These are phyloP conservation scores for Fusarium protoensiforme DNA, from an alignment of 2,329 filamentous ascomycete genomes.

Conservation along the genomic window DNA sequence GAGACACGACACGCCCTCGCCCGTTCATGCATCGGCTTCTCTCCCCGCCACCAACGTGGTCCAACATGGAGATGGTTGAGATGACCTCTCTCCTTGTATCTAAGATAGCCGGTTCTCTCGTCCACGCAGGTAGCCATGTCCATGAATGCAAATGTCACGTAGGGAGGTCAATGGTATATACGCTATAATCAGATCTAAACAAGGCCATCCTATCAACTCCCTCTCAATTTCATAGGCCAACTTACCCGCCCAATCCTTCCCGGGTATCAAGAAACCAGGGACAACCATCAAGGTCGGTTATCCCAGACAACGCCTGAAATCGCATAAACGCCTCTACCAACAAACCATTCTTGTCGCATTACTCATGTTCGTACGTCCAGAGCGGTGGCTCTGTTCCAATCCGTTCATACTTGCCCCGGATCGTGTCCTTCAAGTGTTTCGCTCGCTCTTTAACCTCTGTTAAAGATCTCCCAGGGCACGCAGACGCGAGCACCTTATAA, in stretches of 20 bases:
- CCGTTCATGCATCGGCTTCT: not conserved
- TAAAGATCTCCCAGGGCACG: constrained; percentile 29
- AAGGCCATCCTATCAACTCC: not conserved
- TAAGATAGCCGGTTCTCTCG: not conserved
- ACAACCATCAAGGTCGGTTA: constrained; percentile 17
- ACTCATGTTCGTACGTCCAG: constrained; percentile 39
- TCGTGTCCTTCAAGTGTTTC: constrained; percentile 30
- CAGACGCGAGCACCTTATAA: constrained; percentile 8
- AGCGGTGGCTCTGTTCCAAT: constrained; percentile 31
- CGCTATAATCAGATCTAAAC: not conserved
- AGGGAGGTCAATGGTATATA: not conserved
- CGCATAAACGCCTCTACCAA: not conserved
- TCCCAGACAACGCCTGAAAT: not conserved
- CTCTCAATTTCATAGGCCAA: not conserved
- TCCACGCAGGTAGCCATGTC: not conserved
- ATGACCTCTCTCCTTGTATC: not conserved
- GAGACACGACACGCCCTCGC: constrained; percentile 14
- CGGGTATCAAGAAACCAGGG: constrained; percentile 35
- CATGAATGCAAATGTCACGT: not conserved
- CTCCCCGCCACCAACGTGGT: constrained; percentile 2
- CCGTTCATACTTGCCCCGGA: constrained; percentile 33
- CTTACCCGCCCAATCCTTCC: not conserved
- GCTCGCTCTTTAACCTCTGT: constrained; percentile 35
- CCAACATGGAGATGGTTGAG: not conserved
- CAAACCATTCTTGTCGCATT: not conserved